Evolutionary conservation across 108 stramenopile genomes (phyloP).

Genomic region (Stephanodiscus triporus): DNA sequence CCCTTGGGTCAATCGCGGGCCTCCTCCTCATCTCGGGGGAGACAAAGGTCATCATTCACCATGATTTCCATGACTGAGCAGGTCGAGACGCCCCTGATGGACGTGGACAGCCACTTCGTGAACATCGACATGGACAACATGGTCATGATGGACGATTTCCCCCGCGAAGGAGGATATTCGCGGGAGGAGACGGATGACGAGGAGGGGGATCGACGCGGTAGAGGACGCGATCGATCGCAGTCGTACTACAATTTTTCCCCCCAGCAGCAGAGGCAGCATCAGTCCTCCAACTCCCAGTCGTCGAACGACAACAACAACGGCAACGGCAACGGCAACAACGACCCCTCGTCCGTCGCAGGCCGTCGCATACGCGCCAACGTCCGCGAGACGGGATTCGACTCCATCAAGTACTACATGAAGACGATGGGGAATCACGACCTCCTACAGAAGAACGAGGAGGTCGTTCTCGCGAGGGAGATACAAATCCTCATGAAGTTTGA

Average conservation of each 20-base stretch:
- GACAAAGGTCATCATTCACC: neutral
- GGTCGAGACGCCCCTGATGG: neutral
- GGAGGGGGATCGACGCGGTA: neutral
- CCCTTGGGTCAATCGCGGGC: neutral
- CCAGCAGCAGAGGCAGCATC: neutral
- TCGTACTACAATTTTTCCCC: neutral
- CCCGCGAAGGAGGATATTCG: neutral
- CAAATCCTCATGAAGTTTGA: constrained; percentile 86
- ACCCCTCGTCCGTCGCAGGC: constrained; percentile 13
- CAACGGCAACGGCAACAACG: neutral
- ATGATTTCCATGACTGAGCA: constrained; percentile 6
- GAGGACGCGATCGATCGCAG: neutral
- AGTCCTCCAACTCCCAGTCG: neutral
- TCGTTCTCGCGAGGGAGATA: constrained; percentile 84
- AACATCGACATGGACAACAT: constrained; percentile 6
- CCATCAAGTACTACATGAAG: constrained; percentile 84
- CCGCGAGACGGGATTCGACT: constrained; percentile 77
- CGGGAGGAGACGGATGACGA: neutral
- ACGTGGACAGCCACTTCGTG: neutral
- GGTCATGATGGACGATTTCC: neutral
- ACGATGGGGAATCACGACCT: constrained; percentile 90
- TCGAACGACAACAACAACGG: neutral
- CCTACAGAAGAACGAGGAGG: constrained; percentile 87
- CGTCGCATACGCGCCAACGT: constrained; percentile 71
- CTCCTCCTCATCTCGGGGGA: neutral